A percentile compares a stretch with the other conserved stretches of the same genome.
These are phyloP conservation scores for Phialemoniopsis sp. DNA, from an alignment of 2,329 filamentous ascomycete species.

Conservation along the genomic window DNA sequence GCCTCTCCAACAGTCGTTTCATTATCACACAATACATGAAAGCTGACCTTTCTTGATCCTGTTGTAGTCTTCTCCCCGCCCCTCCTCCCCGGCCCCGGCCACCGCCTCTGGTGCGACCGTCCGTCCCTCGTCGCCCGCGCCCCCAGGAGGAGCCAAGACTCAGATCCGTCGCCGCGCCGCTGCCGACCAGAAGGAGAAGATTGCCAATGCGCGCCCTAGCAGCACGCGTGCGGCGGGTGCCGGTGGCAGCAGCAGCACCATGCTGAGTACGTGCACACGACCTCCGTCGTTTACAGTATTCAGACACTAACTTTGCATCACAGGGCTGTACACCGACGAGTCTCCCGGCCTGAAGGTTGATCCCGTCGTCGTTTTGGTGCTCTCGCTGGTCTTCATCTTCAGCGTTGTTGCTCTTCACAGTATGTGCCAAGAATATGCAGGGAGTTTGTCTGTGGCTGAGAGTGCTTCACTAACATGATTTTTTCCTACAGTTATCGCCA, in stretches of 20 bases:
- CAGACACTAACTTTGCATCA: background rate
- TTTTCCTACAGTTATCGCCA: constrained; percentile 12
- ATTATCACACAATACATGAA: too few relatives aligned
- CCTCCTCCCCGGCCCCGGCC: constrained; percentile 45
- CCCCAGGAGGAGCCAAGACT: constrained; percentile 90
- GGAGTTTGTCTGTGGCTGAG: too few relatives aligned
- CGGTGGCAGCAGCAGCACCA: constrained; percentile 94
- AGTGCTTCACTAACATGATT: too few relatives aligned
- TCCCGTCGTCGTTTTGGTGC: constrained; percentile 91
- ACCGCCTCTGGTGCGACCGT: constrained; percentile 64
- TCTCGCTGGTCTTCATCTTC: constrained; percentile 98
- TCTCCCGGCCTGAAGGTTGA: constrained; percentile 96
- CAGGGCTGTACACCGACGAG: constrained; percentile 96
- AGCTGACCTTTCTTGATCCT: constrained; percentile 12
- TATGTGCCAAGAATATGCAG: constrained; percentile 58
- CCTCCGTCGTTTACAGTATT: too few relatives aligned
- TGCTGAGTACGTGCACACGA: constrained; percentile 72
- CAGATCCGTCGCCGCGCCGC: constrained; percentile 93
- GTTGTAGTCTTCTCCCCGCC: constrained; percentile 51
- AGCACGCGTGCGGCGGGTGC: constrained; percentile 92
- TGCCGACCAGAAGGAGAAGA: constrained; percentile 95
- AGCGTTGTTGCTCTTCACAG: constrained; percentile 96
- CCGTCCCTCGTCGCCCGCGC: constrained; percentile 80
- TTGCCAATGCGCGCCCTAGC: constrained; percentile 87
- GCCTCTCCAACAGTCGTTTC: too few relatives aligned